Percentiles rank a stretch among this genome's conserved stretches.
These are phyloP conservation scores for Hypericum perforatum DNA, from an alignment of 345 rosid genomes.

Conservation along the genomic window DNA sequence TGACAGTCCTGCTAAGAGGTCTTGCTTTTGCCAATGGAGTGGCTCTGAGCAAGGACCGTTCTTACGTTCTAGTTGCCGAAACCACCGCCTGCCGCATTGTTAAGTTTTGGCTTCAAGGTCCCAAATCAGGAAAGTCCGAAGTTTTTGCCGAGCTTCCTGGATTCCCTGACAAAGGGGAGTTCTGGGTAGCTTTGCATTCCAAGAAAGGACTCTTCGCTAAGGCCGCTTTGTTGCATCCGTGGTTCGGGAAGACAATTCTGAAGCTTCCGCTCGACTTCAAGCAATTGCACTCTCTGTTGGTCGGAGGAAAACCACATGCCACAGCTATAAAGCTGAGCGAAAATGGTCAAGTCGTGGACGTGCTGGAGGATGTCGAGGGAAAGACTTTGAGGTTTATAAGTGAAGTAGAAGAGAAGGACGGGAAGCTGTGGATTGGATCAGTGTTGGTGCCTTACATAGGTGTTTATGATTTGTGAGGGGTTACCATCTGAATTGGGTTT, in stretches of 20 bases:
- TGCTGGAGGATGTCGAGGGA: background rate
- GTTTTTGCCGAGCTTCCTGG: slow-evolving; percentile 17
- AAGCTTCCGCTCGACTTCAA: slow-evolving; percentile 32
- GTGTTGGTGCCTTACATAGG: background rate
- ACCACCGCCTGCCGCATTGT: slow-evolving; percentile 11
- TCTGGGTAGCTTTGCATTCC: slow-evolving; percentile 26
- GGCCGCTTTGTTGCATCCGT: slow-evolving; percentile 27
- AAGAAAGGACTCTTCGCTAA: slow-evolving; percentile 27
- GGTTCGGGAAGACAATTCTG: slow-evolving; percentile 40
- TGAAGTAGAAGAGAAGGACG: background rate
- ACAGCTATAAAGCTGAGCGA: slow-evolving; percentile 57
- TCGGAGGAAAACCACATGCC: slow-evolving; percentile 37
- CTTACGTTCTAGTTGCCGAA: slow-evolving; percentile 17
- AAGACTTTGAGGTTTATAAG: background rate
- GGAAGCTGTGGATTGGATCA: slow-evolving; percentile 1
- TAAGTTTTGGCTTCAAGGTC: slow-evolving; percentile 19
- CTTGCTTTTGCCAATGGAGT: slow-evolving; percentile 23
- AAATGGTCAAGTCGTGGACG: slow-evolving; percentile 43
- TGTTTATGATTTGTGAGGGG: too few relatives aligned
- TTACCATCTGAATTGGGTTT: too few relatives aligned
- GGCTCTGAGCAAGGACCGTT: slow-evolving; percentile 16
- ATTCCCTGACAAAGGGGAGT: slow-evolving; percentile 19
- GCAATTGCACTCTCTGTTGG: slow-evolving; percentile 25
- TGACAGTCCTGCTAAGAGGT: slow-evolving; percentile 8
- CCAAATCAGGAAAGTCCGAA: slow-evolving; percentile 13